Conservation (phyloP, 495 filamentous ascomycete genomes). For the Penicillium atrosanguineum region DNA sequence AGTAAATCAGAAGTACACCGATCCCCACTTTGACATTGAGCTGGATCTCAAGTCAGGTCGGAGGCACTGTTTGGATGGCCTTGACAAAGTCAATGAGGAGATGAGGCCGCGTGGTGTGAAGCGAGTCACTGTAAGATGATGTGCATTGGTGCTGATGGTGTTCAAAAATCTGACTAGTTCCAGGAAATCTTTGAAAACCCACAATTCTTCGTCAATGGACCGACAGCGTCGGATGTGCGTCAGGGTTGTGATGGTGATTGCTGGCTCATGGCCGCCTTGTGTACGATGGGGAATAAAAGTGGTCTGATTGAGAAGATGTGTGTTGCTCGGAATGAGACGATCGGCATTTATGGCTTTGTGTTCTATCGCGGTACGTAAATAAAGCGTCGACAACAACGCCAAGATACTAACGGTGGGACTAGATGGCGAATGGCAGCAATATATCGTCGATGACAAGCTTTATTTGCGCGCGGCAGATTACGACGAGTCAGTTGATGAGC, state of each 20-base stretch:
- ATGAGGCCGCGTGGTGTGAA: constrained; percentile 60
- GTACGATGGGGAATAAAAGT: constrained; percentile 76
- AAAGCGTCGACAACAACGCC: too few relatives aligned
- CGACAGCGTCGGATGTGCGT: constrained; percentile 77
- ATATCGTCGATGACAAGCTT: constrained; percentile 83
- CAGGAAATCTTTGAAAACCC: constrained; percentile 86
- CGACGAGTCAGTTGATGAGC: constrained; percentile 66
- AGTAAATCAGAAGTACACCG: constrained; percentile 86
- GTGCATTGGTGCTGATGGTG: neutral
- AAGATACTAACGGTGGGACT: constrained; percentile 5
- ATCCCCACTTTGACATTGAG: constrained; percentile 87
- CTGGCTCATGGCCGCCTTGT: constrained; percentile 87
- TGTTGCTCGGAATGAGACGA: constrained; percentile 72
- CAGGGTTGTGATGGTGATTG: constrained; percentile 83
- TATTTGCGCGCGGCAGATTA: constrained; percentile 82
- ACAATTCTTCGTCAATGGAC: constrained; percentile 79
- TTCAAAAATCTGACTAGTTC: neutral
- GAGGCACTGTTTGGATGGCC: constrained; percentile 62
- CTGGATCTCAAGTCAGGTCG: constrained; percentile 64
- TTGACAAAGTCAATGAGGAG: constrained; percentile 45
- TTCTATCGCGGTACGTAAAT: constrained; percentile 67
- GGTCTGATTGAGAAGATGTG: constrained; percentile 79
- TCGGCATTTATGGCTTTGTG: constrained; percentile 93
- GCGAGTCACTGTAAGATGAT: constrained; percentile 51
- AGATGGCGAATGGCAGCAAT: constrained; percentile 92